These are phyloP conservation scores for Claviceps sp. DNA, from an alignment of 2,329 filamentous ascomycete genomes.

Conservation along the genomic window DNA sequence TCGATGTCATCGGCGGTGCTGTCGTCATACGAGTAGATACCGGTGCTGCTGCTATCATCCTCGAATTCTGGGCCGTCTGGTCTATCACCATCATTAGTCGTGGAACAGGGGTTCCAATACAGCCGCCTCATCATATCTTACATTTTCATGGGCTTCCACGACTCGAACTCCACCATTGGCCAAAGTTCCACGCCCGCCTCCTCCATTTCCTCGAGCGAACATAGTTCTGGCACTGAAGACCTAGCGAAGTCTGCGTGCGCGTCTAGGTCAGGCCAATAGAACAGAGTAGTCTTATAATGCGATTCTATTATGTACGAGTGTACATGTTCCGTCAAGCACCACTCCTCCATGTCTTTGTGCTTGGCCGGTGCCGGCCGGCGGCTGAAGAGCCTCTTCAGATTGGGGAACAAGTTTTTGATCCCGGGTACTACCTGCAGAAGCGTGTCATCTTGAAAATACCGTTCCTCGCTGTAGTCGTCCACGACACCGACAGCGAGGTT, in stretches of 20 bases:
- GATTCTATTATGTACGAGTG: conserved; percentile 14
- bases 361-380: not conserved
- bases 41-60: no score
- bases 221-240: no score
- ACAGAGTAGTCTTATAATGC: no score
- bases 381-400: conserved; percentile 17
- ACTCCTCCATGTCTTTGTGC: conserved; percentile 11
- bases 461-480: not conserved
- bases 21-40: no score
- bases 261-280: no score
- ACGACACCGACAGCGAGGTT: conserved; percentile 15
- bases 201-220: no score
- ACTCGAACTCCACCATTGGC: conserved; percentile 16
- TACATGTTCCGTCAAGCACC: conserved; percentile 19
- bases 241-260: no score
- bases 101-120: not conserved
- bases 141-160: conserved; percentile 6
- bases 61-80: no score
- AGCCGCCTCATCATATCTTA: conserved; percentile 9
- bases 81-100: not conserved
- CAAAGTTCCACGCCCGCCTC: no score
- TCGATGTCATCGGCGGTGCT: no score
- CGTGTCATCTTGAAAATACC: not conserved
- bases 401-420: conserved; percentile 9
- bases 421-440: conserved; percentile 1